Evolutionary conservation across 2,329 filamentous ascomycete genomes (phyloP), one percentile per base, ranked within the genome.

Genomic region (Amesomyces nigricolor): DNA sequence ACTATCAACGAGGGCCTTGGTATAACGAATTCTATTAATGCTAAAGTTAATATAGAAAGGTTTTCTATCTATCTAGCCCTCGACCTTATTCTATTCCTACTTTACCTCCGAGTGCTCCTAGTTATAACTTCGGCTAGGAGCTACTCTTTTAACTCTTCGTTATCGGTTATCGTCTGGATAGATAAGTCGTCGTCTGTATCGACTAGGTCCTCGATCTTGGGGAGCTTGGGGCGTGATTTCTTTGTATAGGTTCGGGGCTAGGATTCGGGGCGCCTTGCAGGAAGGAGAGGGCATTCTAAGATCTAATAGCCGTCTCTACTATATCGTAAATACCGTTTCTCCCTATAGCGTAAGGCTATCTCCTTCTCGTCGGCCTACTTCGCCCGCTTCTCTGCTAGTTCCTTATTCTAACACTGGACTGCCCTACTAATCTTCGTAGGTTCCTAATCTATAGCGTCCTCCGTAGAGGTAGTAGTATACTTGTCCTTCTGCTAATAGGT

Each of bases 11-110:
- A 51, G 2, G 16, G 47, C 47, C 19, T 43, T 42, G 17, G 29
- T 51, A 19, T 43, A 51, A 14, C 19, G 16, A n/a, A 19, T 32
- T 43, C 47, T 17, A 43, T 51, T 51, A 16, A 51, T 51, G 5
- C 39, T 26, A 9, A 51, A 19, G 22, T 51, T 51, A 19, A 51
- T 26, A n/a, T 51, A 43, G 9, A 51, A 14, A 10, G 37, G 38
- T 7, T 17, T 2, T 3, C 38, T 17, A 22, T 51, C 47, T 30
- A 48, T 48, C 46, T 48, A 2, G n/a, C 22, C 22, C 46, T 47
- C 32, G 9, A 22, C 32, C 11, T 22, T 5, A 32, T 47, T 47
- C 46, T 26, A 50, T 17, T 13, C 37, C 26, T 4, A 14, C n/a
- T 32, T 17, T 1, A 26, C 39, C 47, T 51, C 47, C 14, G 14